These are phyloP conservation scores for Ocimum tenuiflorum DNA, from an alignment of 257 asterid genomes.

Conservation along the genomic window DNA sequence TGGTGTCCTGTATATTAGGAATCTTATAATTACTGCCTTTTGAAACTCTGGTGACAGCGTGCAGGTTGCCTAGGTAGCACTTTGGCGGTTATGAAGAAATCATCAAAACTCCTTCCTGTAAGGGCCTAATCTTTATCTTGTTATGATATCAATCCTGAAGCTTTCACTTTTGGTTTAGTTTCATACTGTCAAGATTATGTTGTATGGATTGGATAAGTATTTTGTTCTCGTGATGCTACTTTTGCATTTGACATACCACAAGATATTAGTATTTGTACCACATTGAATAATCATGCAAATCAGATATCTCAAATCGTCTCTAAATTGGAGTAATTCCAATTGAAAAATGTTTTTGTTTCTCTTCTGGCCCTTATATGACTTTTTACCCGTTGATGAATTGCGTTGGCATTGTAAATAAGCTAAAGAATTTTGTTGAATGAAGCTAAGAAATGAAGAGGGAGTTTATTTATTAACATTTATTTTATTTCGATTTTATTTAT, in stretches of 20 bases:
- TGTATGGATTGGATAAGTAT: conserved; percentile 3
- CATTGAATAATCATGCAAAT: neutral
- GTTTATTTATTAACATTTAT: too few relatives aligned
- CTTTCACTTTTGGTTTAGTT: neutral
- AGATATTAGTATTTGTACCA: neutral
- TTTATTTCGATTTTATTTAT: too few relatives aligned
- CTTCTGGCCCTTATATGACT: neutral
- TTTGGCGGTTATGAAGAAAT: conserved; percentile 93
- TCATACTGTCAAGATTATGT: neutral
- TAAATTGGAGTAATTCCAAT: neutral
- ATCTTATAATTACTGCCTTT: conserved; percentile 15
- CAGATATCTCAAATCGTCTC: neutral
- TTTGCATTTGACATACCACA: neutral
- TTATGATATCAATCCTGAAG: neutral
- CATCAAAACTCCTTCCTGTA: conserved; percentile 90
- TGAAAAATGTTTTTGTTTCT: neutral
- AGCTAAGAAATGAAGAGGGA: neutral
- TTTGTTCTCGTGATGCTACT: neutral
- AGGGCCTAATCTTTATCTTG: conserved; percentile 29
- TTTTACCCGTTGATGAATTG: neutral
- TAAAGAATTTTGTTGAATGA: neutral
- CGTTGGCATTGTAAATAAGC: neutral
- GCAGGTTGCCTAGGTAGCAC: conserved; percentile 96
- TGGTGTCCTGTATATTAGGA: neutral
- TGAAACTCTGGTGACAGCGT: conserved; percentile 48